Conservation (phyloP, 2,329 filamentous ascomycete genomes). For the Colletotrichum sp. region DNA sequence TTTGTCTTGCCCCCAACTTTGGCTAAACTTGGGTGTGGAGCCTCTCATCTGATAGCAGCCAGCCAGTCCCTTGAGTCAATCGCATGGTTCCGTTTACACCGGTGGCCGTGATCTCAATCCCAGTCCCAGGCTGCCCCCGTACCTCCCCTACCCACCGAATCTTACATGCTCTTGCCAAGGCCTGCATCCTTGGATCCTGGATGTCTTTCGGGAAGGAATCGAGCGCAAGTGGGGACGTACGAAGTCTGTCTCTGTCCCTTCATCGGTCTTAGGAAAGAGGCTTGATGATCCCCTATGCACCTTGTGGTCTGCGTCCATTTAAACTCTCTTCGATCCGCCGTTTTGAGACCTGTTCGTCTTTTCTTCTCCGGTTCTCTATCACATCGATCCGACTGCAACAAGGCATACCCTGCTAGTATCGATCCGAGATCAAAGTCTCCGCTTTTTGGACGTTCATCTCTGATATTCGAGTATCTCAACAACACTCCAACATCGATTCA, state of each 20-base stretch:
- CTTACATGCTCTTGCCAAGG: neutral
- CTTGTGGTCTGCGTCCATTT: neutral
- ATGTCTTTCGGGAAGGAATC: constrained; percentile 12
- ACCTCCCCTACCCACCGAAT: neutral
- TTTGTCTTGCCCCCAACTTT: neutral
- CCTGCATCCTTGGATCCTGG: neutral
- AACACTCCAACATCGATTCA: neutral
- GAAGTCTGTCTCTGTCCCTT: neutral
- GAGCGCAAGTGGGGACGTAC: neutral
- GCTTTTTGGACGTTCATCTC: neutral
- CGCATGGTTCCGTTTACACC: neutral
- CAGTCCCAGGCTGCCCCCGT: neutral
- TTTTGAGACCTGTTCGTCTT: neutral
- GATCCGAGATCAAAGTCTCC: neutral
- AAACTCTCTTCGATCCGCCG: neutral
- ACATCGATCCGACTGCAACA: neutral
- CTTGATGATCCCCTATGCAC: neutral
- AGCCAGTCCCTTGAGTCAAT: neutral
- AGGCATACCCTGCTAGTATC: neutral
- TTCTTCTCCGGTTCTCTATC: neutral
- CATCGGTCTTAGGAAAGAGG: neutral
- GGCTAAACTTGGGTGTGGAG: neutral
- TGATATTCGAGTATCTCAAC: neutral
- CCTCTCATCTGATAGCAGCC: neutral
- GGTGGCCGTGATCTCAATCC: neutral